phyloP scores from a whole-genome alignment of 2,329 filamentous ascomycete genomes.

The Neoscytalidium dimidiatum region DNA sequence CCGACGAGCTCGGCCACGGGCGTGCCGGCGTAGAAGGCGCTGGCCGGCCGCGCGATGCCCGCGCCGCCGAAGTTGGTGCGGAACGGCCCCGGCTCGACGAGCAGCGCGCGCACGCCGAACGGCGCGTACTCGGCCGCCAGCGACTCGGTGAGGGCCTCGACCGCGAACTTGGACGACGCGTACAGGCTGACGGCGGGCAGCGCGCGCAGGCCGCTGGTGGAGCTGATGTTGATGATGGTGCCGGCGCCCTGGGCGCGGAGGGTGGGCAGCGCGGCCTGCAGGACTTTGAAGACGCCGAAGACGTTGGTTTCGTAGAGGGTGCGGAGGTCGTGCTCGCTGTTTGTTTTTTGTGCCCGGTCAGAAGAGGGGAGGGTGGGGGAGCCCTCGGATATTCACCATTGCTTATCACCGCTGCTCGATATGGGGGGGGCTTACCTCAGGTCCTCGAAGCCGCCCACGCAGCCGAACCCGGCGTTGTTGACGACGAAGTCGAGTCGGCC shows the following conservation, averaged over 20 bases:
- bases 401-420: background rate
- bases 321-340: slow-evolving; percentile 72
- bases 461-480: slow-evolving; percentile 77
- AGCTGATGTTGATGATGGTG: slow-evolving; percentile 94
- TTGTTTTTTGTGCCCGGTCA: slow-evolving; percentile 65
- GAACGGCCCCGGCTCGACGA: too few relatives aligned
- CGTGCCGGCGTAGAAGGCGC: too few relatives aligned
- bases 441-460: background rate
- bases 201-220: slow-evolving; percentile 81
- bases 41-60: too few relatives aligned
- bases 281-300: slow-evolving; percentile 93
- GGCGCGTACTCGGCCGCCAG: too few relatives aligned
- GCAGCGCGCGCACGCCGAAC: too few relatives aligned
- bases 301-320: slow-evolving; percentile 89
- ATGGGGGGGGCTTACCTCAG: background rate
- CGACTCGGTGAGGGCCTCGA: too few relatives aligned
- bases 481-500: slow-evolving; percentile 90
- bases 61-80: too few relatives aligned
- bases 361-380: background rate
- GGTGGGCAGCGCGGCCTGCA: slow-evolving; percentile 83
- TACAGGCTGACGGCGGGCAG: slow-evolving; percentile 88
- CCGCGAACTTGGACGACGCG: slow-evolving; percentile 86
- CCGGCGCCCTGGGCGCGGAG: slow-evolving; percentile 76
- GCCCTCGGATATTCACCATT: too few relatives aligned
- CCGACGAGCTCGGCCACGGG: too few relatives aligned